phyloP scores from a whole-genome alignment of 2,329 filamentous ascomycete genomes.

The Trichoderma simmonsii region DNA sequence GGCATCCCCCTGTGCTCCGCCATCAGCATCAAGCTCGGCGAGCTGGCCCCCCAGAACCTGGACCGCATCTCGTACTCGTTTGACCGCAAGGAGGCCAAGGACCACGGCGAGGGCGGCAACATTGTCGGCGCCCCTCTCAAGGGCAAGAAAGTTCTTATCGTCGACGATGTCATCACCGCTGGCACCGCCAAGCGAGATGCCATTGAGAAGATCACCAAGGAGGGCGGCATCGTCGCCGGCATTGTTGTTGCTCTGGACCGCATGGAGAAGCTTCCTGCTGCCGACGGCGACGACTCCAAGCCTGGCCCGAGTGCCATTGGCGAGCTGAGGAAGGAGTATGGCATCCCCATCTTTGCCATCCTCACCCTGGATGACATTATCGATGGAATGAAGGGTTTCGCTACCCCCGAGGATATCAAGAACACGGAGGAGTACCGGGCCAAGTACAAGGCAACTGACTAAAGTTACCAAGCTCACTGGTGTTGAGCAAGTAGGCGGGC shows the following conservation, averaged over 20 bases:
- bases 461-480: slow-evolving; percentile 15
- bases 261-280: slow-evolving; percentile 72
- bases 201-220: slow-evolving; percentile 79
- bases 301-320: slow-evolving; percentile 78
- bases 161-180: slow-evolving; percentile 96
- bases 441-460: slow-evolving; percentile 61
- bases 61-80: slow-evolving; percentile 77
- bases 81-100: slow-evolving; percentile 95
- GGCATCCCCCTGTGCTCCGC: slow-evolving; percentile 86
- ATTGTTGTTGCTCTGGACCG: slow-evolving; percentile 88
- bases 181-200: slow-evolving; percentile 93
- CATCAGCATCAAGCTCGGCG: slow-evolving; percentile 70
- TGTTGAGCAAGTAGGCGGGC: neutral
- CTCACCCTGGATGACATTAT: slow-evolving; percentile 83
- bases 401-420: slow-evolving; percentile 60
- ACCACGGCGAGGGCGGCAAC: slow-evolving; percentile 89
- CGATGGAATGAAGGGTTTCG: slow-evolving; percentile 60
- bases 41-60: slow-evolving; percentile 64
- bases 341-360: slow-evolving; percentile 79
- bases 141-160: slow-evolving; percentile 81
- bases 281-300: slow-evolving; percentile 64
- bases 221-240: slow-evolving; percentile 81
- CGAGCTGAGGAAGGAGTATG: slow-evolving; percentile 77
- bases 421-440: slow-evolving; percentile 70
- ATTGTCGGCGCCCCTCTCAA: slow-evolving; percentile 85